Evolutionary conservation across 2,329 filamentous ascomycete genomes (phyloP).

Genomic region (Colletotrichum sp.): DNA sequence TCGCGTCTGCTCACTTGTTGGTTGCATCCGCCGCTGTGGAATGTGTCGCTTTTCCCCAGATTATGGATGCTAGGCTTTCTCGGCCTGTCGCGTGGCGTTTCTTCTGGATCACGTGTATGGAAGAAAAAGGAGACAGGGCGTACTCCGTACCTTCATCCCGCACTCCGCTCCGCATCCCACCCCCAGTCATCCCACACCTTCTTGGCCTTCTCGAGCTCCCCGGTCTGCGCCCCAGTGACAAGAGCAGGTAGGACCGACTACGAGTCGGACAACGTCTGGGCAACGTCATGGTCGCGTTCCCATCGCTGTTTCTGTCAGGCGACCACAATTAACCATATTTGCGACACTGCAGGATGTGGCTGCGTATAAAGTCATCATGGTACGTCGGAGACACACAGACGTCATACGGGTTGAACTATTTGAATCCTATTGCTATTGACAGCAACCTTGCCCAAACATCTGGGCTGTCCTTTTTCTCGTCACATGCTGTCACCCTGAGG

Average conservation of each 20-base stretch:
- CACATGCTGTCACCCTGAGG: not conserved
- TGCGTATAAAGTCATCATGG: constrained; percentile 16
- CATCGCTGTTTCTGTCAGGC: not conserved
- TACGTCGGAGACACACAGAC: not conserved
- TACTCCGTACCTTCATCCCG: not conserved
- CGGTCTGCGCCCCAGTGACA: constrained; percentile 5
- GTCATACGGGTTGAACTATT: not conserved
- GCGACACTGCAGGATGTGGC: not conserved
- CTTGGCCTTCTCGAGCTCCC: not conserved
- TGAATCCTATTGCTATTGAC: not conserved
- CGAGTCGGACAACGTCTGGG: constrained; percentile 5
- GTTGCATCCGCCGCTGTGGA: not conserved
- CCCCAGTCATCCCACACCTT: not conserved
- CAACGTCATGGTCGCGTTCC: constrained; percentile 15
- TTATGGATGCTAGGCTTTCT: not conserved
- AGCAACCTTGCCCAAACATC: not conserved
- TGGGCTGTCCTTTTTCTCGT: not conserved
- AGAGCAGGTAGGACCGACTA: constrained; percentile 16
- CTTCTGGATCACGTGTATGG: not conserved
- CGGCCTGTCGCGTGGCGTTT: constrained; percentile 6
- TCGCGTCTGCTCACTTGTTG: not conserved
- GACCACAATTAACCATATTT: not conserved
- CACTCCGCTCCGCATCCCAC: not conserved
- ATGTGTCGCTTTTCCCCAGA: not conserved
- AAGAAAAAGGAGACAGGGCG: not conserved